Evolutionary conservation across 768 basidiomycete genomes (phyloP), one percentile per base, ranked within the genome.

Genomic region (Lepiota brunneoincarnata): DNA sequence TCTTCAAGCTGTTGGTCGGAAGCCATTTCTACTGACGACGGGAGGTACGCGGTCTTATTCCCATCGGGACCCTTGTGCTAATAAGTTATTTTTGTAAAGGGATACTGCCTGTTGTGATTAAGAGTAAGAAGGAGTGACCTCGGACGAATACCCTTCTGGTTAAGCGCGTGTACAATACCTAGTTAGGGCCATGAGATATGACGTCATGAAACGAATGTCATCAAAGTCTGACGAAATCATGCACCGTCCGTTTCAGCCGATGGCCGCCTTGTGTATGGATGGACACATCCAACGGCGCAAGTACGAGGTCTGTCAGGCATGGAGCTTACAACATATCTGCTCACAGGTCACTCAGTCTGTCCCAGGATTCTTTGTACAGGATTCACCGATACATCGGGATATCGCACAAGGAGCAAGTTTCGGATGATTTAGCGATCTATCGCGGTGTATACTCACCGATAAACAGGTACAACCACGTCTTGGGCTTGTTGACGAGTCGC

Each of bases 401-500:
- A n/a, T 46, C 14, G 37, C 31, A 31, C 20, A 21, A 12, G 38
- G 45, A 23, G 53, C 48, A 54, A 21, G 36, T 14, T 21, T 24
- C 31, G n/a, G 35, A 47, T 14, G 20, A 11, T 40, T 7, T 11
- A 11, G n/a, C 4, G 15, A 28, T 31, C 31, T 9, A 7, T 10
- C 3, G 31, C 2, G 4, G 31, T 31, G 31, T 31, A 31, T 31
- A 31, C 31, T 31, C 31, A 31, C 11, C 31, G 31, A 31, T 31
- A 31, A 41, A 47, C 54, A 87, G 85, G 64, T 84, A 18, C 83
- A 78, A 0, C 66, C 75, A 3, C 70, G 77, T 14, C 86, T 89
- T 49, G 87, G 85, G 14, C 73, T 88, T 14, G 57, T 81, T 11
- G 84, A 87, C 50, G 61, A 69, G 6, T 72, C 76, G 0, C 45